These are phyloP conservation scores for Rhodotorula babjevae DNA, from an alignment of 768 basidiomycete species.

Conservation along the genomic window DNA sequence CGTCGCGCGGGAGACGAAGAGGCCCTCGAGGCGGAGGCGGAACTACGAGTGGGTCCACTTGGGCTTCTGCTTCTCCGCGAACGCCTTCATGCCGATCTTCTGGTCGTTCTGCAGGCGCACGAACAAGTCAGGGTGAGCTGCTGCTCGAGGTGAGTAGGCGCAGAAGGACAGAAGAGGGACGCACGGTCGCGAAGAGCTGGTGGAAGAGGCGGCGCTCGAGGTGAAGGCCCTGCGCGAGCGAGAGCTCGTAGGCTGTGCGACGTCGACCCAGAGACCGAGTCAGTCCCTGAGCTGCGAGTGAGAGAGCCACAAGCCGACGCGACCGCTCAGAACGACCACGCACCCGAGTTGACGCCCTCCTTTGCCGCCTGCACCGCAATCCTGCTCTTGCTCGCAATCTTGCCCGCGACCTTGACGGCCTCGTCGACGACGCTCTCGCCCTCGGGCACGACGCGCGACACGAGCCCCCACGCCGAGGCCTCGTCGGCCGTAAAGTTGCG, in stretches of 20 bases:
- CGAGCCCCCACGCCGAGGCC: conserved; percentile 80
- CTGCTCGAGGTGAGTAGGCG: no score
- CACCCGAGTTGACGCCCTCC: conserved; percentile 87
- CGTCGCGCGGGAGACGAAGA: no score
- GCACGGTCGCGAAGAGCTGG: conserved; percentile 73
- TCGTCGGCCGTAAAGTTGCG: conserved; percentile 72
- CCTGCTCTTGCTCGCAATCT: conserved; percentile 74
- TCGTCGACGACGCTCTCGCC: conserved; percentile 72
- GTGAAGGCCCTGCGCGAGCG: conserved; percentile 72
- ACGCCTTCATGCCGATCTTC: conserved; percentile 75
- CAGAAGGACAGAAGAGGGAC: neutral
- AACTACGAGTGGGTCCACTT: conserved; percentile 63
- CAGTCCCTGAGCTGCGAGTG: neutral
- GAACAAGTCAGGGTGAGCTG: neutral
- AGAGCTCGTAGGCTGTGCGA: conserved; percentile 66
- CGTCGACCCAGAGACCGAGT: neutral
- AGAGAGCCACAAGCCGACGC: no score
- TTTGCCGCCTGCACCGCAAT: conserved; percentile 80
- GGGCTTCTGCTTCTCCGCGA: conserved; percentile 86
- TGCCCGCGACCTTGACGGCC: conserved; percentile 71
- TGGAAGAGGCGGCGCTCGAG: conserved; percentile 90
- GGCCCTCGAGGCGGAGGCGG: neutral
- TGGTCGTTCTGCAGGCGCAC: conserved; percentile 40
- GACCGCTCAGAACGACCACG: conserved; percentile 25
- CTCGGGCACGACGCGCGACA: conserved; percentile 72